phyloP scores from a whole-genome alignment of 441 rosid genomes.

The Adansonia gregorii region DNA sequence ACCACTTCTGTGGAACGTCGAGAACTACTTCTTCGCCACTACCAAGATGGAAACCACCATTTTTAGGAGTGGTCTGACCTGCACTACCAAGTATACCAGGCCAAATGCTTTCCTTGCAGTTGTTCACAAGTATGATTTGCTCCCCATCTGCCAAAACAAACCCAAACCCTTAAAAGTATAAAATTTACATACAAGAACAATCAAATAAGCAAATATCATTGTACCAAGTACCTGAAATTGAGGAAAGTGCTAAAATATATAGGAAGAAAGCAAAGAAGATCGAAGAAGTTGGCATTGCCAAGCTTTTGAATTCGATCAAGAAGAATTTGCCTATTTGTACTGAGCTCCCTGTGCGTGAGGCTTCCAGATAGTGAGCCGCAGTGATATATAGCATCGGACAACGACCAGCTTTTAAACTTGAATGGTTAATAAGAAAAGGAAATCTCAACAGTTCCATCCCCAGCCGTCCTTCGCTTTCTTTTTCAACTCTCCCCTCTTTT shows the following conservation, averaged over 20 bases:
- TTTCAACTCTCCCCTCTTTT: constrained; percentile 31
- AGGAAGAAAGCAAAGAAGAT: constrained; percentile 40
- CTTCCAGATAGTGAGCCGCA: constrained; percentile 23
- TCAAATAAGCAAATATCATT: not conserved
- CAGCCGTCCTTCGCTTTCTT: constrained; percentile 30
- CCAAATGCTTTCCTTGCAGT: constrained; percentile 86
- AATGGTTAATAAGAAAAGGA: constrained; percentile 25
- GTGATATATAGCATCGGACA: constrained; percentile 1
- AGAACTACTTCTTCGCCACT: constrained; percentile 71
- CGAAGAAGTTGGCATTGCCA: constrained; percentile 41
- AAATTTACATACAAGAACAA: not conserved
- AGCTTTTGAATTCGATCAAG: constrained; percentile 20
- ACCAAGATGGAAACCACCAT: constrained; percentile 77
- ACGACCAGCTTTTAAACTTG: constrained; percentile 26
- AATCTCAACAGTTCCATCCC: constrained; percentile 18
- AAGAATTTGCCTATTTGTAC: no score
- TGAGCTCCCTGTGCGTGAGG: constrained; percentile 7
- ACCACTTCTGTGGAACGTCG: constrained; percentile 79
- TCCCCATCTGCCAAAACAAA: constrained; percentile 57
- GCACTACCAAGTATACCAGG: constrained; percentile 85
- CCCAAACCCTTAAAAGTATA: constrained; percentile 1
- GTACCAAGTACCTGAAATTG: constrained; percentile 40
- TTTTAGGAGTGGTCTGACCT: constrained; percentile 61
- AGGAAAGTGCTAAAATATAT: constrained; percentile 33
- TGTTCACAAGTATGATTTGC: constrained; percentile 80